Evolutionary conservation across 2,329 filamentous ascomycete genomes (phyloP).

Genomic region (Ciborinia camelliae): DNA sequence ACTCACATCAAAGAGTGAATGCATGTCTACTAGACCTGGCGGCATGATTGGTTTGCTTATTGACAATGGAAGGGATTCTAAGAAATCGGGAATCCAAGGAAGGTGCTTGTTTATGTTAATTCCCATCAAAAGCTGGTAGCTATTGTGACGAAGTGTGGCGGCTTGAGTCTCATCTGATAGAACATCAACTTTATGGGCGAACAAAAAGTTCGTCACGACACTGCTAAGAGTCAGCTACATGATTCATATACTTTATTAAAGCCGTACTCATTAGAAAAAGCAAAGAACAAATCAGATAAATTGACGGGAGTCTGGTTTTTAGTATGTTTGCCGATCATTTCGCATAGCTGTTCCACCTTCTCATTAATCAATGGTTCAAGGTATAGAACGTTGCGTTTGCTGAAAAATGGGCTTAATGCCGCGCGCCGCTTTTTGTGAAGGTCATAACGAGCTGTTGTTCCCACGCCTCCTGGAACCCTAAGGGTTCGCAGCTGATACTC

Average conservation of each 20-base stretch:
- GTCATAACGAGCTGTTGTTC: conserved; percentile 22
- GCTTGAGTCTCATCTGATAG: too few species aligned
- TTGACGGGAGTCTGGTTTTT: neutral
- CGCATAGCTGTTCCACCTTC: conserved; percentile 21
- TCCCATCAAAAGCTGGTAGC: conserved; percentile 16
- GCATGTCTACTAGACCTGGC: conserved; percentile 22
- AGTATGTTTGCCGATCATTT: neutral
- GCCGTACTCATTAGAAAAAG: neutral
- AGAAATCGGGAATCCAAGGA: conserved; percentile 19
- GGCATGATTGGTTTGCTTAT: conserved; percentile 24
- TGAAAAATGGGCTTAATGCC: conserved; percentile 27
- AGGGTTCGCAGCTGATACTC: conserved; percentile 16
- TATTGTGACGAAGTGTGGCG: conserved; percentile 20
- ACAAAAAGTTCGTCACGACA: conserved; percentile 20
- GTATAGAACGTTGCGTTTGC: conserved; percentile 19
- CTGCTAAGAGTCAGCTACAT: neutral
- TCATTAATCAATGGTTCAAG: conserved; percentile 27
- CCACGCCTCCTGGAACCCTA: conserved; percentile 8
- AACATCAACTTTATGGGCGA: conserved; percentile 20
- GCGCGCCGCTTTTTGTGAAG: conserved; percentile 23
- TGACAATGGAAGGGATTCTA: conserved; percentile 21
- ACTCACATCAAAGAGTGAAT: conserved; percentile 21
- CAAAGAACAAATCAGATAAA: neutral
- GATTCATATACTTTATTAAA: neutral
- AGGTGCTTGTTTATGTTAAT: conserved; percentile 21